A percentile compares a stretch with the other conserved stretches of the same genome.
Evolutionary conservation across 164 flowering plant species (phyloP).

Genomic region (Chloranthus sessilifolius): DNA sequence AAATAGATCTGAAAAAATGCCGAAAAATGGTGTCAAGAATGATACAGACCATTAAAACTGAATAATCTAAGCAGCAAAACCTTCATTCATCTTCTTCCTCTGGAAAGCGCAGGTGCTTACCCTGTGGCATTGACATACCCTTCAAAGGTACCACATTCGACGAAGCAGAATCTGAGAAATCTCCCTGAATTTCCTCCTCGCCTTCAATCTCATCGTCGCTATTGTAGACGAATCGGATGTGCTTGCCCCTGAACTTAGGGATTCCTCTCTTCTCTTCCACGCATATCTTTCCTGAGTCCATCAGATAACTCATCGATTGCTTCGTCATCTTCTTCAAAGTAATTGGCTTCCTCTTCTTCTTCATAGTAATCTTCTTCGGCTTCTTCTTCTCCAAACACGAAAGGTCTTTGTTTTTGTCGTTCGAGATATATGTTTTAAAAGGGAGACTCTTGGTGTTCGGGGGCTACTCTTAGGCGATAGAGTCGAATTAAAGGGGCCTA

Average conservation of each 20-base stretch:
- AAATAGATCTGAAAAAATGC: too few relatives aligned
- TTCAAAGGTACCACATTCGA: constrained; percentile 11
- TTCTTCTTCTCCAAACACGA: constrained; percentile 15
- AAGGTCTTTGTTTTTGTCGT: too few relatives aligned
- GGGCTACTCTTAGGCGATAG: too few relatives aligned
- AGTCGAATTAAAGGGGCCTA: too few relatives aligned
- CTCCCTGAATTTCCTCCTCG: constrained; percentile 7
- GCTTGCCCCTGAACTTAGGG: constrained; percentile 9
- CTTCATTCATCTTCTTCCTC: constrained; percentile 17
- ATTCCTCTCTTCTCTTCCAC: constrained; percentile 10
- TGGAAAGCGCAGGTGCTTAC: constrained; percentile 22
- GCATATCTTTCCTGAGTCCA: constrained; percentile 9
- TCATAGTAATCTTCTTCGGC: constrained; percentile 24
- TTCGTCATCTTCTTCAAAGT: constrained; percentile 12
- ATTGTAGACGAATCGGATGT: constrained; percentile 20
- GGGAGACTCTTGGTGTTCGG: too few relatives aligned
- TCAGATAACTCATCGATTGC: constrained; percentile 9
- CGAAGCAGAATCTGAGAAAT: constrained; percentile 2
- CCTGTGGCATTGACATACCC: constrained; percentile 16
- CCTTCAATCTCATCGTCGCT: constrained; percentile 18
- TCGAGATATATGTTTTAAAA: too few relatives aligned
- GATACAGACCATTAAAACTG: too few relatives aligned
- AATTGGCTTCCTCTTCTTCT: constrained; percentile 14
- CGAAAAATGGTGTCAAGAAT: too few relatives aligned
- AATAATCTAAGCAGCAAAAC: too few relatives aligned